Base-by-base conservation (phyloP, 2,329 filamentous ascomycete species). In the Paecilomyces variotii region DNA sequence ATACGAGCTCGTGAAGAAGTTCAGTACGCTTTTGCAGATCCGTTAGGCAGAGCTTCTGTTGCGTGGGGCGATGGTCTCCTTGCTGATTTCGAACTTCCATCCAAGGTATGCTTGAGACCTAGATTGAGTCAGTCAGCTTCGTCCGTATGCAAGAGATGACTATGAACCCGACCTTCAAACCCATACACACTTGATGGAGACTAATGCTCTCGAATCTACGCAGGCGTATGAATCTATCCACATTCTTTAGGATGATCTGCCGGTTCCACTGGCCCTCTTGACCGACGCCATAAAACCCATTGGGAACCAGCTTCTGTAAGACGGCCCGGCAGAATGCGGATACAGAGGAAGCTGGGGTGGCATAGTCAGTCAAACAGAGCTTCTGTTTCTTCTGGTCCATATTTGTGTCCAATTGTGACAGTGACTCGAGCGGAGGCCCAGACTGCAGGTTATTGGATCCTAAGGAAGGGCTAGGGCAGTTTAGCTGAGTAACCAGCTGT, bases 301-400 rank as follows among this genome's bases (percentile, higher is more conserved):
- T 77, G 0, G 93, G 93, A 28, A 99, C 82, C 14, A 97, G 76
- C 59, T 83, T 88, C 24, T 78, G 78, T 30, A 97, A 69, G 0
- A 87, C 86, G 2, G 90, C 88, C 67, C 88, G 88, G 70, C 91
- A 96, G 68, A 96, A 97, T 0, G 90, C 87, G 3, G 92, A 96
- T 2, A 97, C 89, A 54, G 85, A 81, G 0, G 85, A 76, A 2
- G 77, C 63, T 0, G 89, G 83, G 14, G 86, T 90, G 1, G 91
- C 87, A 64, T 89, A 76, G 24, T 88, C 83, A 34, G 86, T 84
- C 52, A 94, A 76, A 11, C 78, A 78, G 54, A 58, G 9, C 51
- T 69, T 70, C 56, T 61, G 64, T 11, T 57, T 62, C 28, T 45
- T 19, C 14, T 19, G 39, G 7, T 9, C 39, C 39, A n/a, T 9